Evolutionary conservation across 1,284 basidiomycete genomes (phyloP).

Genomic region (Gymnopus androsaceus): DNA sequence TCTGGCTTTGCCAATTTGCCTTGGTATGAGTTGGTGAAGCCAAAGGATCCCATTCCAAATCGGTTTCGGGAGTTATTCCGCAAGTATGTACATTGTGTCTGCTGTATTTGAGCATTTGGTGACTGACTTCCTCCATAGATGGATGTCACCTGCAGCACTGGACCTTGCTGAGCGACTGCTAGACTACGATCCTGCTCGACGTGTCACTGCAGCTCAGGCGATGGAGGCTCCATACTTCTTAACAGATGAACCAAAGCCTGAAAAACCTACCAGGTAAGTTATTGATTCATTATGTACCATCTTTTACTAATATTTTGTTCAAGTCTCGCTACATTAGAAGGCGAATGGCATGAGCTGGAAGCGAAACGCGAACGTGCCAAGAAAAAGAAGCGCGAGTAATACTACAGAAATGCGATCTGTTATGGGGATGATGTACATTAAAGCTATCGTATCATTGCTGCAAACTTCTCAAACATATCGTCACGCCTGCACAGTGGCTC

Average conservation of each 20-base stretch:
- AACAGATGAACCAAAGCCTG: conserved; percentile 73
- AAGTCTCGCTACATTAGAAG: conserved; percentile 75
- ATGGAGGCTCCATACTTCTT: conserved; percentile 84
- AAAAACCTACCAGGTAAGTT: conserved; percentile 78
- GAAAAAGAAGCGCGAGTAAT: conserved; percentile 58
- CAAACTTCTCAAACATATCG: conserved; percentile 13
- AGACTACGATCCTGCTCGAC: conserved; percentile 78
- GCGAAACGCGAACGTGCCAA: conserved; percentile 83
- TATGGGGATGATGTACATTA: conserved; percentile 27
- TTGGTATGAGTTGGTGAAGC: conserved; percentile 98
- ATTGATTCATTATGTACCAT: conserved; percentile 5
- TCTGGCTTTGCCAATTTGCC: conserved; percentile 81
- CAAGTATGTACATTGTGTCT: conserved; percentile 52
- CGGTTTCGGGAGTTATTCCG: conserved; percentile 79
- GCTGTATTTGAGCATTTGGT: conserved; percentile 1
- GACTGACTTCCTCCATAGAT: conserved; percentile 44
- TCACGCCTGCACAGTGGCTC: conserved; percentile 23
- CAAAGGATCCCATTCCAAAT: conserved; percentile 71
- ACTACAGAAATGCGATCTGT: conserved; percentile 30
- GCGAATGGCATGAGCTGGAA: conserved; percentile 95
- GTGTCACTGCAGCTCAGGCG: conserved; percentile 82
- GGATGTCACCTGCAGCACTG: conserved; percentile 81
- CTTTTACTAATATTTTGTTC: conserved; percentile 21
- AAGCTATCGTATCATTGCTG: conserved; percentile 25
- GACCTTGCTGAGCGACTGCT: conserved; percentile 85